Conservation (phyloP, 345 rosid genomes). For the Iberis pinnata region DNA sequence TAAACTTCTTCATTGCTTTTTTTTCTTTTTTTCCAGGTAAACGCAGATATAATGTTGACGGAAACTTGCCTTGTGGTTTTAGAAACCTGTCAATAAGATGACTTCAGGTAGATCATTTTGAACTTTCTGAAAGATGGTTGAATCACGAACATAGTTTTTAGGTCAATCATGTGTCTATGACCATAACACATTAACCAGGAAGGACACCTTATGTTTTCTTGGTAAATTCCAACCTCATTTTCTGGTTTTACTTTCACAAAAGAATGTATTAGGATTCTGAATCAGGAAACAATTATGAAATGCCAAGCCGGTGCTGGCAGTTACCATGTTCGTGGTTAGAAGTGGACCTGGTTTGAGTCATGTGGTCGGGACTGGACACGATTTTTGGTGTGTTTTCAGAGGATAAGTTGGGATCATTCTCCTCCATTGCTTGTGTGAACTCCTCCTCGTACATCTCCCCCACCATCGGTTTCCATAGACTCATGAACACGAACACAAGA, state of each 20-base stretch:
- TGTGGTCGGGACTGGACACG: too few species aligned
- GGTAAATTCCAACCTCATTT: not conserved
- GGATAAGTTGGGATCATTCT: slow-evolving; percentile 63
- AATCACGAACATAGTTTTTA: not conserved
- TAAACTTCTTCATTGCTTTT: not conserved
- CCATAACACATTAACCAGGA: not conserved
- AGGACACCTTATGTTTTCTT: not conserved
- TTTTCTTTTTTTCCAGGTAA: slow-evolving; percentile 13
- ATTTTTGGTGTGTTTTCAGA: slow-evolving; percentile 49
- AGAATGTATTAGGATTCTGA: slow-evolving; percentile 20
- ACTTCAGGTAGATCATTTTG: slow-evolving; percentile 11
- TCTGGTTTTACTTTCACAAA: slow-evolving; percentile 7
- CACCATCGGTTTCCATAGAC: slow-evolving; percentile 99
- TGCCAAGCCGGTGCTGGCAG: slow-evolving; percentile 50
- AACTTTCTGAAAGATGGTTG: not conserved
- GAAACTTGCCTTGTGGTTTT: slow-evolving; percentile 19
- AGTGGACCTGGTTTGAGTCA: slow-evolving; percentile 28
- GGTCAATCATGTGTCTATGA: not conserved
- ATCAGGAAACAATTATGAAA: slow-evolving; percentile 44
- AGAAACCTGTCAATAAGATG: slow-evolving; percentile 14
- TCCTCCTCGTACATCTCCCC: slow-evolving; percentile 99
- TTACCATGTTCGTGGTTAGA: slow-evolving; percentile 33
- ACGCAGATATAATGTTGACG: not conserved
- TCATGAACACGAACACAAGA: slow-evolving; percentile 34
- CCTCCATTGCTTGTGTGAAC: slow-evolving; percentile 52